A percentile compares a stretch with the other conserved stretches of the same genome.
These are phyloP conservation scores for Pleurozium schreberi DNA, from an alignment of 225 moss, liverwort and hornwort species.

Conservation along the genomic window DNA sequence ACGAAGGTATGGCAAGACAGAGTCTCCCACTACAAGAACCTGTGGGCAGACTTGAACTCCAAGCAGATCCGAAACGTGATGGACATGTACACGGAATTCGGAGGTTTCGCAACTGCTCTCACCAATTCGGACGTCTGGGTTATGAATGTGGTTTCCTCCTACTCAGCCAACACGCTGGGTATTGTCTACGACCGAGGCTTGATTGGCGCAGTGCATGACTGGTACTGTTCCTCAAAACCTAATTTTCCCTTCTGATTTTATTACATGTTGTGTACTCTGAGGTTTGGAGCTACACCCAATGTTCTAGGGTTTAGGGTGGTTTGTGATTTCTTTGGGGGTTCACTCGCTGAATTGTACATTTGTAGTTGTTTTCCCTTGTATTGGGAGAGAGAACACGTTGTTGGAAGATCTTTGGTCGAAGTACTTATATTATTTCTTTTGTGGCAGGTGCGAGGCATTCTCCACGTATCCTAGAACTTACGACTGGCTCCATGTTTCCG, in stretches of 20 bases:
- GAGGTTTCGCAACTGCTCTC: conserved; percentile 72
- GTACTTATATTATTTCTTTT: neutral
- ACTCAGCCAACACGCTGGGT: conserved; percentile 72
- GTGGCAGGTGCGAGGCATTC: conserved; percentile 74
- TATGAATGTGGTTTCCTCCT: conserved; percentile 98
- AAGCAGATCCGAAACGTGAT: conserved; percentile 74
- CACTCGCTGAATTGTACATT: neutral
- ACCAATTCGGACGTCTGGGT: conserved; percentile 74
- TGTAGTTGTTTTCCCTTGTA: neutral
- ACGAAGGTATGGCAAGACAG: conserved; percentile 56
- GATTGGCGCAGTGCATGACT: conserved; percentile 81
- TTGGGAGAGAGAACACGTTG: neutral
- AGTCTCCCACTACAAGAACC: conserved; percentile 66
- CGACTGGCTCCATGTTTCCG: conserved; percentile 56
- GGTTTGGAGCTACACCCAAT: neutral
- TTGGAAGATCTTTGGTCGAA: neutral
- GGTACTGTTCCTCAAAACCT: conserved; percentile 20
- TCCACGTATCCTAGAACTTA: conserved; percentile 79
- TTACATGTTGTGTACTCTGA: neutral
- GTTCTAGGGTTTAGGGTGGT: neutral
- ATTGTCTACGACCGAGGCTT: conserved; percentile 78
- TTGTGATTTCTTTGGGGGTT: neutral
- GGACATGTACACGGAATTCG: conserved; percentile 76
- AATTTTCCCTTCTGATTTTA: neutral
- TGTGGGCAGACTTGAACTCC: conserved; percentile 61